Base-by-base conservation (phyloP, 306 rosid genomes). In the Lagenaria siceraria region DNA sequence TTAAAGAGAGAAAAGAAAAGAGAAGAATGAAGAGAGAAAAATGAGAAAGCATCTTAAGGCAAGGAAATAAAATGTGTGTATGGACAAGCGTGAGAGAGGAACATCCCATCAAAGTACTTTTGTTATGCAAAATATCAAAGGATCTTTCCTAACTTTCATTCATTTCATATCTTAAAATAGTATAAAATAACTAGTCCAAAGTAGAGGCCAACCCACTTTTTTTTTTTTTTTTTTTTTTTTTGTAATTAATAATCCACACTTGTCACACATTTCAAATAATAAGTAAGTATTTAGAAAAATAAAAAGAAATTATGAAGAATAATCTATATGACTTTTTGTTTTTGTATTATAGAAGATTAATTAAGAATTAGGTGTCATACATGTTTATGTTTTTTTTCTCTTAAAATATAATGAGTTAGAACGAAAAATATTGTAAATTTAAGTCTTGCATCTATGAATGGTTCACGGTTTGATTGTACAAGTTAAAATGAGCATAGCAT, bases 71-170 rank as follows among this genome's bases (percentile, higher is more conserved):
- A 51, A 17, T 70, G 75, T 19, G 74, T 35, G 19, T 3, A 22
- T 8, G 77, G 38, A 38, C 15, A 24, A 49, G 77, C 36, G 60
- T 43, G 77, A 72, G 27, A 25, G 15, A 29, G 77, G 76, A 51
- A 49, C 60, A 49, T 72, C 77, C 77, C 77, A 72, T 72, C 77
- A 46, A 14, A 72, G 2, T 25, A 72, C 55, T 70, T 43, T 70
- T 43, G 8, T 46, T 27, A 53, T 42, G 21, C 38, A 46, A 70
- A 46, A 46, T 70, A 71, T 48, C 76, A 71, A 46, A 73, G 17
- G 62, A 51, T 51, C 42, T 70, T 70, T 8, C 3, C 35, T 42
- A 51, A 42, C 40, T 22, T 48, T 48, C 40, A 3, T 48, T 31
- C 40, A 17, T 25, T 54, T 49, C 46, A 51, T 29, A 51, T 73